A percentile compares a stretch with the other conserved stretches of the same genome.
Evolutionary conservation across 2,329 filamentous ascomycete species (phyloP).

Genomic region (Stagonosporopsis tanaceti): DNA sequence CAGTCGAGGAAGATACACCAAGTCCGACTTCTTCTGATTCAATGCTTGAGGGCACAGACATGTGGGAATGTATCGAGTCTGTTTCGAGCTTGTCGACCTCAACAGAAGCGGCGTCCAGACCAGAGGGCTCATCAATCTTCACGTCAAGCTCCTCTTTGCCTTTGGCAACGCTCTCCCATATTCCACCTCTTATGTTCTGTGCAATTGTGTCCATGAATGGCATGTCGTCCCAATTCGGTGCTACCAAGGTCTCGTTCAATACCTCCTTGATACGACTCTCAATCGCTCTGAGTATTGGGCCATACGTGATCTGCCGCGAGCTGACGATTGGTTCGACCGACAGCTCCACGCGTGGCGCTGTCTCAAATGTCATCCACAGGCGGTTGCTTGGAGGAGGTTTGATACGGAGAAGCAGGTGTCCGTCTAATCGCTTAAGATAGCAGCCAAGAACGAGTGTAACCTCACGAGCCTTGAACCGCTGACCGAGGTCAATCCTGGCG

Average conservation of each 20-base stretch:
- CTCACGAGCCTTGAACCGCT: conserved; percentile 87
- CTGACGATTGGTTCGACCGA: conserved; percentile 96
- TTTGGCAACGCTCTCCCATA: conserved; percentile 65
- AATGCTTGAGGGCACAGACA: conserved; percentile 31
- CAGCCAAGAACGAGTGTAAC: conserved; percentile 89
- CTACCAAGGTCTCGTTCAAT: conserved; percentile 87
- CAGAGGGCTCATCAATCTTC: conserved; percentile 19
- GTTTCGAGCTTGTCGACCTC: conserved; percentile 33
- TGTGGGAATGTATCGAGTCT: conserved; percentile 31
- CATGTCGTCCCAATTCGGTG: conserved; percentile 95
- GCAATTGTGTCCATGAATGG: conserved; percentile 85
- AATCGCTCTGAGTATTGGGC: conserved; percentile 88
- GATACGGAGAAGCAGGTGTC: conserved; percentile 83
- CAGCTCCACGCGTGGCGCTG: conserved; percentile 93
- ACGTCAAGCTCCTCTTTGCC: conserved; percentile 24
- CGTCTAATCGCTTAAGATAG: conserved; percentile 83
- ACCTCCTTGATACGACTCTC: conserved; percentile 96
- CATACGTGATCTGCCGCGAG: conserved; percentile 93
- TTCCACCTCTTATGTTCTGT: conserved; percentile 83
- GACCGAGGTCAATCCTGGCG: conserved; percentile 87
- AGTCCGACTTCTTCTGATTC: conserved; percentile 29
- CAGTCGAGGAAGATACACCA: conserved; percentile 36
- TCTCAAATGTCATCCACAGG: conserved; percentile 93
- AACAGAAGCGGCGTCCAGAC: conserved; percentile 21
- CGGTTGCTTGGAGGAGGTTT: conserved; percentile 96